Percentiles rank a stretch among this genome's conserved stretches.
These are phyloP conservation scores for Atkinsonella texensis DNA, from an alignment of 2,329 filamentous ascomycete genomes.

Conservation along the genomic window DNA sequence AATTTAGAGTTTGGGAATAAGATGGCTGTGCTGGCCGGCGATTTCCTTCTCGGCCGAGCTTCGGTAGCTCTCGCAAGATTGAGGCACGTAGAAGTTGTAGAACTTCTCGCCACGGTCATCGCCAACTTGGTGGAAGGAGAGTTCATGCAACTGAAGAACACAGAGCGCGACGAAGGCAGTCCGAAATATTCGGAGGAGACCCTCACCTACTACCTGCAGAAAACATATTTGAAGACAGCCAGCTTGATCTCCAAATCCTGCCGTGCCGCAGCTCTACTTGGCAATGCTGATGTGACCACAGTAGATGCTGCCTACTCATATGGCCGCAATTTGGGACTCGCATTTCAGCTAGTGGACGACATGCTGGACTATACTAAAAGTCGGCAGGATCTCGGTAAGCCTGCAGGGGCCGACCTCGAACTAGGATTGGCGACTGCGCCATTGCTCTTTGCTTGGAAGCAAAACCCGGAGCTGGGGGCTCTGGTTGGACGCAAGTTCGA, in stretches of 20 bases:
- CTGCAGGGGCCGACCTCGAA: conserved; percentile 86
- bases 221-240: conserved; percentile 96
- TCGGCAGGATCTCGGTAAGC: conserved; percentile 80
- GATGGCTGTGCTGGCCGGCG: conserved; percentile 96
- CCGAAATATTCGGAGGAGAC: conserved; percentile 82
- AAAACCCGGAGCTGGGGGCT: conserved; percentile 69
- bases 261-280: conserved; percentile 76
- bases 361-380: conserved; percentile 93
- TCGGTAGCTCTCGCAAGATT: conserved; percentile 87
- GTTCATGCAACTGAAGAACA: conserved; percentile 99
- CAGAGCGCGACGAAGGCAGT: conserved; percentile 71
- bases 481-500: conserved; percentile 88
- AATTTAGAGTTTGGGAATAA: conserved; percentile 98
- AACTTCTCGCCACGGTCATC: conserved; percentile 90
- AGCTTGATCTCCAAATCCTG: conserved; percentile 95
- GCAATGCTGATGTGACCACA: conserved; percentile 61
- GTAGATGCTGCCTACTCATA: conserved; percentile 89
- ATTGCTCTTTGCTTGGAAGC: conserved; percentile 89
- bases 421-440: conserved; percentile 89
- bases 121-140: conserved; percentile 96
- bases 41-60: conserved; percentile 85
- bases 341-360: conserved; percentile 96
- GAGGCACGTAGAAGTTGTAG: conserved; percentile 85
- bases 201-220: conserved; percentile 87
- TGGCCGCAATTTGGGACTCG: conserved; percentile 84